Evolutionary conservation across 495 filamentous ascomycete genomes (phyloP).

Genomic region (Trichoderma orchidacearum): DNA sequence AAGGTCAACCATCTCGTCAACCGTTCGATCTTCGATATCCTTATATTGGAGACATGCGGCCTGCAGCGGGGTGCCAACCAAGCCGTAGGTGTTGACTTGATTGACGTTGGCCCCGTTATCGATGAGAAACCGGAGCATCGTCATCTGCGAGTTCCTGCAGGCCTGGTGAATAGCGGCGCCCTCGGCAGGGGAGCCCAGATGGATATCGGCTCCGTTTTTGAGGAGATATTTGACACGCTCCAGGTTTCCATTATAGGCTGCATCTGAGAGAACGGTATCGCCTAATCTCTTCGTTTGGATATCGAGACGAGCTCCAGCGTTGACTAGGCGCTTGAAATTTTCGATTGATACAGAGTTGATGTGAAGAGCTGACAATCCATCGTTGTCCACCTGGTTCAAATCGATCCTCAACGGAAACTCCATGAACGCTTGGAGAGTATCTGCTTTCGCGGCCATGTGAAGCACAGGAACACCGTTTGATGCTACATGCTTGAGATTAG

Average conservation of each 20-base stretch:
- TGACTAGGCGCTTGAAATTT: constrained; percentile 4
- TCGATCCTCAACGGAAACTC: background rate
- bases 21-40: background rate
- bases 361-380: constrained; percentile 1
- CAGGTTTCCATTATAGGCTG: background rate
- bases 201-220: background rate
- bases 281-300: constrained; percentile 1
- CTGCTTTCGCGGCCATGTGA: background rate
- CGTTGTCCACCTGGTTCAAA: background rate
- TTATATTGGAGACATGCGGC: constrained; percentile 1
- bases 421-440: background rate
- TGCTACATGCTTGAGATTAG: background rate
- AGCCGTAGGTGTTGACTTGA: background rate
- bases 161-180: constrained; percentile 7
- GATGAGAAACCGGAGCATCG: constrained; percentile 5
- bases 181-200: background rate
- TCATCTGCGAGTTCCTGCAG: background rate
- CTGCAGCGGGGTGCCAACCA: constrained; percentile 8
- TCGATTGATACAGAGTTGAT: background rate
- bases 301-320: constrained; percentile 4
- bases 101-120: constrained; percentile 8
- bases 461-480: background rate
- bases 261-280: constrained; percentile 1
- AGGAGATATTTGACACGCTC: background rate
- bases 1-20: constrained; percentile 3